Base-by-base conservation (phyloP, 345 rosid species). In the Orychophragmus violaceus region DNA sequence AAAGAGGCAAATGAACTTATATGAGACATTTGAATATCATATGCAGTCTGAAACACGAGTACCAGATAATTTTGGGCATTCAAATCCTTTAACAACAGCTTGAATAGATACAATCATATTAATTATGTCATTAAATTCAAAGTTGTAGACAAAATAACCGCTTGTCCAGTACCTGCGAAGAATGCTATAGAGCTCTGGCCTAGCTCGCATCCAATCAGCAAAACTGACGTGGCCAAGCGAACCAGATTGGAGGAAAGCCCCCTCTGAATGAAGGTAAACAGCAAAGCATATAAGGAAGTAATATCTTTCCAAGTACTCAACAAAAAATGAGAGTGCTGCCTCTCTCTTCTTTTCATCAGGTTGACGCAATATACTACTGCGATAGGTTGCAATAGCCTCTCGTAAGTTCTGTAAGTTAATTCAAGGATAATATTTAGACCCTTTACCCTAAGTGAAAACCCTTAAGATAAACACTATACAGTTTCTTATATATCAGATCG, bases 301-400 rank as follows among this genome's bases (percentile, higher is more conserved):
- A 69, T 92, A 92, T 87, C 98, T 84, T 78, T 92, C 96, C 81
- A 92, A 79, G 78, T 92, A 92, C 83, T 92, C 98, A 57, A 89
- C 85, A 67, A 92, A 92, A 79, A 84, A 84, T 14, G 95, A 92
- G 78, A 89, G 95, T 33, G 81, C 86, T 23, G 95, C 85, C 80
- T 83, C 96, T 77, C 93, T 87, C 87, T 87, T 89, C 98, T 83
- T 87, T 80, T 92, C 98, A 84, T 92, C 98, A 8, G 95, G 84
- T 75, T 92, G 95, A 62, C 82, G 95, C 70, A 83, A 83, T 79
- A 89, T 92, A 77, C 82, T 89, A 69, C 80, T 92, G 62, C 95
- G 93, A 66, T 92, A 87, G 70, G 80, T 78, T 70, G 87, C 93
- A 67, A 92, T 92, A 50, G 95, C 98, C 76, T 89, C 98, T 37